These are phyloP conservation scores for Linum lewisii DNA, from an alignment of 345 rosid species.

Conservation along the genomic window DNA sequence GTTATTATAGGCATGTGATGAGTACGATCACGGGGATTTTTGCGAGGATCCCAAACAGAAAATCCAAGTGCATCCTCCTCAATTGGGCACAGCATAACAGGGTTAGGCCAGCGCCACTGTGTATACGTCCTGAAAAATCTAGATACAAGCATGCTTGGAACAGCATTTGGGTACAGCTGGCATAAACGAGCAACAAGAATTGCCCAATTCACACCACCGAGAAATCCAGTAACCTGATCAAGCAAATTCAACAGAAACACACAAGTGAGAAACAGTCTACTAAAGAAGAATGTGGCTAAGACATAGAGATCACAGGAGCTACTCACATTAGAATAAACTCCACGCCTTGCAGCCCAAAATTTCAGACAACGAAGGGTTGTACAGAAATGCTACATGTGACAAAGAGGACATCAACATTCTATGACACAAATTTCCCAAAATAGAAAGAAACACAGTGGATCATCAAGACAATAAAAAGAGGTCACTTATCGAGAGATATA, in stretches of 20 bases:
- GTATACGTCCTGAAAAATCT: slow-evolving; percentile 66
- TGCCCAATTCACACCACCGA: slow-evolving; percentile 79
- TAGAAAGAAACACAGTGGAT: slow-evolving; percentile 2
- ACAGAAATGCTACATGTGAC: slow-evolving; percentile 42
- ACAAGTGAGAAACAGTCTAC: neutral
- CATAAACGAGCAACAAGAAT: slow-evolving; percentile 66
- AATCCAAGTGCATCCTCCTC: slow-evolving; percentile 58
- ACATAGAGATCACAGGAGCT: neutral
- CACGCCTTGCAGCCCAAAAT: slow-evolving; percentile 66
- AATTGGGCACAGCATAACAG: slow-evolving; percentile 64
- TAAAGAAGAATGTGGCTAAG: neutral
- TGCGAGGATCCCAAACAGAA: slow-evolving; percentile 69
- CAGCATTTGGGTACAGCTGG: slow-evolving; percentile 63
- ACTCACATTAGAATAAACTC: slow-evolving; percentile 67
- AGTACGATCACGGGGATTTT: slow-evolving; percentile 48
- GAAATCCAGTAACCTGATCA: slow-evolving; percentile 70
- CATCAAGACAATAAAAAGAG: neutral
- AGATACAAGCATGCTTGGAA: slow-evolving; percentile 60
- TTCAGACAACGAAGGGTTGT: slow-evolving; percentile 53
- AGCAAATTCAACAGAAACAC: neutral
- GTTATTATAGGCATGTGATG: slow-evolving; percentile 73
- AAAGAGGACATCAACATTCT: slow-evolving; percentile 11
- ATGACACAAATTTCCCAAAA: neutral
- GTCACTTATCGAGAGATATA: neutral
- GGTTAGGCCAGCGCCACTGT: slow-evolving; percentile 73